phyloP scores from a whole-genome alignment of 345 rosid genomes.

The Populus ilicifolia region DNA sequence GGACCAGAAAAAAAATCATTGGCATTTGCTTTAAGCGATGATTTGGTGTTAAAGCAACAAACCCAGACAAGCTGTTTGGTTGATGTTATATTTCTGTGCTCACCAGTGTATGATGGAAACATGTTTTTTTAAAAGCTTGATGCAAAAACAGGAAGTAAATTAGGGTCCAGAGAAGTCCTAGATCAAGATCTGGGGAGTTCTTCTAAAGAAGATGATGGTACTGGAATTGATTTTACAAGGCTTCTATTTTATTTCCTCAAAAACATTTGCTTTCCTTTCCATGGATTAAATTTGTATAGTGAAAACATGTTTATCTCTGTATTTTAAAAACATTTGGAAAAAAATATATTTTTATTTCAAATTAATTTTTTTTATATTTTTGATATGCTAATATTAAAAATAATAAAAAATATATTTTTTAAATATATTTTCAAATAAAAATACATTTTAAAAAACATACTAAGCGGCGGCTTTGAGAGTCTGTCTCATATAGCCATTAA shows the following conservation, averaged over 20 bases:
- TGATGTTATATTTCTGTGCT: not conserved
- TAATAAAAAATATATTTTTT: too few species aligned
- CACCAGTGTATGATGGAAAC: not conserved
- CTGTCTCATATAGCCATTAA: not conserved
- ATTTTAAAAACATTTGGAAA: too few species aligned
- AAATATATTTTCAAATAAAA: too few species aligned
- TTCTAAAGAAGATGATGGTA: not conserved
- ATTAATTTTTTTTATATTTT: too few species aligned
- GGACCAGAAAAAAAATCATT: not conserved
- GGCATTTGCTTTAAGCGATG: not conserved
- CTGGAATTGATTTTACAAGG: not conserved
- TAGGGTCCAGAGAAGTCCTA: not conserved
- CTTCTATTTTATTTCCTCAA: not conserved
- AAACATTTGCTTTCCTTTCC: too few species aligned
- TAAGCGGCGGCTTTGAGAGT: not conserved
- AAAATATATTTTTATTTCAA: too few species aligned
- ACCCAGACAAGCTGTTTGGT: not conserved
- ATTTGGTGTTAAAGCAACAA: not conserved
- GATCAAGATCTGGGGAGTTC: not conserved
- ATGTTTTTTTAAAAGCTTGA: not conserved
- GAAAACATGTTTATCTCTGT: too few species aligned
- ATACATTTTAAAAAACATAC: too few species aligned
- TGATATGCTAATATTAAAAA: too few species aligned
- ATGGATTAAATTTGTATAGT: not conserved
- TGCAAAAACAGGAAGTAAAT: not conserved